Evolutionary conservation across 768 basidiomycete species (phyloP).

Genomic region (Podaxis rugospora): DNA sequence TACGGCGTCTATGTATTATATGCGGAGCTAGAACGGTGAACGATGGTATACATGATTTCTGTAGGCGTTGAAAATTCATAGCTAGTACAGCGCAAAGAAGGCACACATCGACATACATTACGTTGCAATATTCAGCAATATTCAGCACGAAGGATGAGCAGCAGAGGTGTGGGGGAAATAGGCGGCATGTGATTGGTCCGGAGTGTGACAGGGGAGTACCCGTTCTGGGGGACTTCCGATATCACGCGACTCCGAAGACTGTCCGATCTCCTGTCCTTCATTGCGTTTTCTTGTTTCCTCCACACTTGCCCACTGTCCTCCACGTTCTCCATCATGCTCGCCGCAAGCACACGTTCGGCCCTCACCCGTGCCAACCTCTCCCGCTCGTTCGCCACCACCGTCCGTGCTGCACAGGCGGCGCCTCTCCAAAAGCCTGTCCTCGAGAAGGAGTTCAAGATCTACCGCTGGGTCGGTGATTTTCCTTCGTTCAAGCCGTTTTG

Average conservation of each 20-base stretch:
- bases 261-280: conserved; percentile 5
- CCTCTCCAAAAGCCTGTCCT: conserved; percentile 64
- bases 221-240: conserved; percentile 15
- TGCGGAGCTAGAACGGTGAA: conserved; percentile 1
- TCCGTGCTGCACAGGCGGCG: conserved; percentile 32
- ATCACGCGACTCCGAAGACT: conserved; percentile 17
- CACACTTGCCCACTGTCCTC: conserved; percentile 6
- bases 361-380: conserved; percentile 13
- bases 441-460: conserved; percentile 96
- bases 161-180: neutral
- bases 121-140: neutral
- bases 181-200: conserved; percentile 18
- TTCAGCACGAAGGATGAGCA: neutral
- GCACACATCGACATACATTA: neutral
- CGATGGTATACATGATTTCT: neutral
- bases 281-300: conserved; percentile 8
- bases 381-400: conserved; percentile 17
- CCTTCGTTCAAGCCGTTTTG: conserved; percentile 3
- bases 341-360: conserved; percentile 9
- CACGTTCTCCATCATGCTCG: conserved; percentile 8
- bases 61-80: neutral
- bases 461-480: conserved; percentile 78
- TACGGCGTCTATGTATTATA: neutral
- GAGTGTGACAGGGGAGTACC: neutral
- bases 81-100: neutral